Percentiles rank a stretch among this genome's conserved stretches.
These are phyloP conservation scores for Gloeophyllum trabeum DNA, from an alignment of 768 basidiomycete genomes.

Conservation along the genomic window DNA sequence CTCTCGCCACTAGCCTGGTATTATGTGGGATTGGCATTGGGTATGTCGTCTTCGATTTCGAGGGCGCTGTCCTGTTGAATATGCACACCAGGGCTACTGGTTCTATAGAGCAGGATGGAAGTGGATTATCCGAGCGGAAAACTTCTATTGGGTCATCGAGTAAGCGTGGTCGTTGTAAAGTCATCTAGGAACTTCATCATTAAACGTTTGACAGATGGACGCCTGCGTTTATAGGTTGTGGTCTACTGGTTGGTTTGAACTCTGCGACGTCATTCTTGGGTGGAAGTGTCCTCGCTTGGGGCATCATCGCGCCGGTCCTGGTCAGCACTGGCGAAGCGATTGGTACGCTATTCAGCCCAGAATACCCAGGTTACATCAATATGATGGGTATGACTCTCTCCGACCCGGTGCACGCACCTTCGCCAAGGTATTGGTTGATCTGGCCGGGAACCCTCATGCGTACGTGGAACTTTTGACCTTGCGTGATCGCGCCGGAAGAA, in stretches of 20 bases:
- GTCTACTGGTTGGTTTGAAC: slow-evolving; percentile 11
- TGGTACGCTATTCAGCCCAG: slow-evolving; percentile 5
- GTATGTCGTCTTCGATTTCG: too few species aligned
- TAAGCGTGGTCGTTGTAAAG: not conserved
- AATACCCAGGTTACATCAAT: slow-evolving; percentile 11
- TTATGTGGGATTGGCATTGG: slow-evolving; percentile 15
- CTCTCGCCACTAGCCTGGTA: slow-evolving; percentile 8
- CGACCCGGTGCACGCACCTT: slow-evolving; percentile 11
- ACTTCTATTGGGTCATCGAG: slow-evolving; percentile 2
- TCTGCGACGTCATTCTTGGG: slow-evolving; percentile 11
- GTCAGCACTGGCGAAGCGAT: slow-evolving; percentile 10
- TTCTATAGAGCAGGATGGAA: slow-evolving; percentile 13
- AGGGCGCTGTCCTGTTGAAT: not conserved
- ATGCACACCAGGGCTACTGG: slow-evolving; percentile 6
- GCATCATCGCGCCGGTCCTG: slow-evolving; percentile 11
- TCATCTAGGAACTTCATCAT: not conserved
- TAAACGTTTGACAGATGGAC: slow-evolving; percentile 12
- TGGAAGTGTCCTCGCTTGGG: slow-evolving; percentile 11
- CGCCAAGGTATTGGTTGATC: slow-evolving; percentile 15
- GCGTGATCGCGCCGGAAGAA: too few species aligned
- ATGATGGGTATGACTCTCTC: slow-evolving; percentile 12
- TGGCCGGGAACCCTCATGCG: slow-evolving; percentile 12
- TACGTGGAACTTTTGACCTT: not conserved
- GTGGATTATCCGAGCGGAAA: slow-evolving; percentile 12
- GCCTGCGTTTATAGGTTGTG: slow-evolving; percentile 12